Conservation (phyloP, 306 rosid species). For the Dalbergia cultrata region DNA sequence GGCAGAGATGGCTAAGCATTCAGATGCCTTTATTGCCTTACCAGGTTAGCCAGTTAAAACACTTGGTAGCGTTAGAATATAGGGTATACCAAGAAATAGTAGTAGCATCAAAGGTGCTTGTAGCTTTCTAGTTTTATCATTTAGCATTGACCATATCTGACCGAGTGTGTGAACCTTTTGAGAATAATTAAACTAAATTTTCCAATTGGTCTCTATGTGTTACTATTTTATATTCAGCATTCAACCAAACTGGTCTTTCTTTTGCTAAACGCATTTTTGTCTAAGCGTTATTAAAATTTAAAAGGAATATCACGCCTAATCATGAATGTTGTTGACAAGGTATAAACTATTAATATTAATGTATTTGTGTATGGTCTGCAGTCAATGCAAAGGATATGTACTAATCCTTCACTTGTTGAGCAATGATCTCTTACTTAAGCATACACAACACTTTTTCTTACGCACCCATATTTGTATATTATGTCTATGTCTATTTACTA, state of each 20-base stretch:
- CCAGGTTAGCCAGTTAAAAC: conserved; percentile 73
- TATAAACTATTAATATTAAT: conserved; percentile 26
- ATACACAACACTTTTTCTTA: too few relatives aligned
- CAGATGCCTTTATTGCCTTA: conserved; percentile 98
- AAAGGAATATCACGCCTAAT: conserved; percentile 49
- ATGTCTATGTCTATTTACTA: too few relatives aligned
- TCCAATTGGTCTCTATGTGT: conserved; percentile 19
- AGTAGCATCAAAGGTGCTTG: conserved; percentile 47
- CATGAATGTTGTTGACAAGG: conserved; percentile 41
- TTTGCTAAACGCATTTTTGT: conserved; percentile 30
- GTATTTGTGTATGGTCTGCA: conserved; percentile 33
- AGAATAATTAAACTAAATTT: conserved; percentile 30
- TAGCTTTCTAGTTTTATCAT: conserved; percentile 48
- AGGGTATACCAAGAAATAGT: conserved; percentile 28
- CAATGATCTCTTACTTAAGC: too few relatives aligned
- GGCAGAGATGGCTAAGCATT: conserved; percentile 99
- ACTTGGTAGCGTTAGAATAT: conserved; percentile 38
- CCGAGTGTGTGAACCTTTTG: conserved; percentile 46
- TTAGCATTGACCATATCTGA: conserved; percentile 54
- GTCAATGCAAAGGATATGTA: conserved; percentile 33
- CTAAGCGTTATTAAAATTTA: conserved; percentile 31
- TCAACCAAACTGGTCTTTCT: background rate
- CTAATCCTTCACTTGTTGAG: conserved; percentile 13
- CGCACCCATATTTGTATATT: too few relatives aligned
- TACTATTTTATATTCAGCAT: conserved; percentile 25